Evolutionary conservation across 1,284 basidiomycete genomes (phyloP).

Genomic region (Gymnopus androsaceus): DNA sequence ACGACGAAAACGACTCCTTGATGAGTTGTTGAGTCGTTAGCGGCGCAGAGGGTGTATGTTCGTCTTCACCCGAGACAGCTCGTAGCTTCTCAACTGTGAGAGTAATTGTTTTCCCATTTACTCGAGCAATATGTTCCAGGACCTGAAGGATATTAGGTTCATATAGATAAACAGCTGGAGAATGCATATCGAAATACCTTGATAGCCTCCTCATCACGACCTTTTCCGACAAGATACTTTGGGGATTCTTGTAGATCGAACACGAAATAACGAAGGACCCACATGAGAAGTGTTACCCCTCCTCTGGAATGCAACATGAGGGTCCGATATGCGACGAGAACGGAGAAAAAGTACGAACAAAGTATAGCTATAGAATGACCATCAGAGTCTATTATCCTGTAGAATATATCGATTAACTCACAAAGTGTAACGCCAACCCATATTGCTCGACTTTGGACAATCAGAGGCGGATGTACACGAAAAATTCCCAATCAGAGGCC

Average conservation of each 20-base stretch:
- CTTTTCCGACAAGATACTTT: conserved; percentile 59
- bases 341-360: background rate
- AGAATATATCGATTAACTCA: conserved; percentile 27
- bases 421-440: conserved; percentile 67
- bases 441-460: conserved; percentile 50
- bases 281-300: conserved; percentile 46
- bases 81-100: conserved; percentile 48
- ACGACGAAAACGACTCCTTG: conserved; percentile 39
- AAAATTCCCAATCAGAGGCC: conserved; percentile 53
- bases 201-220: conserved; percentile 58
- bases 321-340: background rate
- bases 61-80: conserved; percentile 33
- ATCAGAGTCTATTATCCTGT: background rate
- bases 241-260: conserved; percentile 61
- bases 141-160: conserved; percentile 29
- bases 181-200: conserved; percentile 31
- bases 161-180: background rate
- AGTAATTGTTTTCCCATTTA: conserved; percentile 48
- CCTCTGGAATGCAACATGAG: conserved; percentile 40
- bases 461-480: conserved; percentile 40
- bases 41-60: conserved; percentile 18
- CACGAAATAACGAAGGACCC: conserved; percentile 44
- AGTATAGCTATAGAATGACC: background rate
- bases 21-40: conserved; percentile 33
- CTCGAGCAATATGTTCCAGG: conserved; percentile 49